Percentiles rank a stretch among this genome's conserved stretches.
Conservation (phyloP, 768 basidiomycete genomes). For the Suillus decipiens region DNA sequence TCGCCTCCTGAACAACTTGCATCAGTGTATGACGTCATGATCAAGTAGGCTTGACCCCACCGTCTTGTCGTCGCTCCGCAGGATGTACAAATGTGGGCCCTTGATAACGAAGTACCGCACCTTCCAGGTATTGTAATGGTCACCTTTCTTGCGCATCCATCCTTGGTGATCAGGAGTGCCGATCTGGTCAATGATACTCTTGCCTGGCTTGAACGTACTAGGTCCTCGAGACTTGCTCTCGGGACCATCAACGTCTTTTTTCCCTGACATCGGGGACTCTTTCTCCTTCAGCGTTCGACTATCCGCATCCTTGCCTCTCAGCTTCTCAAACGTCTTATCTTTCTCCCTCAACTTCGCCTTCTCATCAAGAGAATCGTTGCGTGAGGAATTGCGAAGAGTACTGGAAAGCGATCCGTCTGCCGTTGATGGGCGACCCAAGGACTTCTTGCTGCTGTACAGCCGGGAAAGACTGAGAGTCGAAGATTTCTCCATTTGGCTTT, state of each 20-base stretch:
- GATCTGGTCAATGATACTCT: slow-evolving; percentile 86
- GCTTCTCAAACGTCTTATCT: slow-evolving; percentile 23
- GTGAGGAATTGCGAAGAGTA: slow-evolving; percentile 26
- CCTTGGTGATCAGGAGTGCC: slow-evolving; percentile 88
- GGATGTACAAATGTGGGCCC: slow-evolving; percentile 86
- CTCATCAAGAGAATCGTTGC: slow-evolving; percentile 23
- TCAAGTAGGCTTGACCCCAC: slow-evolving; percentile 14
- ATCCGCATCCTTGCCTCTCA: slow-evolving; percentile 17
- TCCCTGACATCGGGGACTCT: background rate
- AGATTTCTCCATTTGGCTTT: slow-evolving; percentile 43
- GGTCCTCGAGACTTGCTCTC: slow-evolving; percentile 23
- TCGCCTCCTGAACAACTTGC: slow-evolving; percentile 65
- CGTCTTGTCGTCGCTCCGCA: slow-evolving; percentile 71
- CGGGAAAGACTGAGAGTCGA: slow-evolving; percentile 51
- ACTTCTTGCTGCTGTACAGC: slow-evolving; percentile 48
- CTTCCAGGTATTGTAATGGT: slow-evolving; percentile 93
- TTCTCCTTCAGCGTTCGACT: slow-evolving; percentile 21
- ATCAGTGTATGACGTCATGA: background rate
- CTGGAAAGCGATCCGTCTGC: slow-evolving; percentile 36
- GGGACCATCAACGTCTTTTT: background rate
- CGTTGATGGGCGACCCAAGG: slow-evolving; percentile 43
- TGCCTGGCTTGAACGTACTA: slow-evolving; percentile 54
- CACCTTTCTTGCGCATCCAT: slow-evolving; percentile 96
- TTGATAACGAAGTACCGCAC: slow-evolving; percentile 89
- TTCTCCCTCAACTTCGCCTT: slow-evolving; percentile 30